Conservation (phyloP, 768 basidiomycete species). For the Paxillus involutus region DNA sequence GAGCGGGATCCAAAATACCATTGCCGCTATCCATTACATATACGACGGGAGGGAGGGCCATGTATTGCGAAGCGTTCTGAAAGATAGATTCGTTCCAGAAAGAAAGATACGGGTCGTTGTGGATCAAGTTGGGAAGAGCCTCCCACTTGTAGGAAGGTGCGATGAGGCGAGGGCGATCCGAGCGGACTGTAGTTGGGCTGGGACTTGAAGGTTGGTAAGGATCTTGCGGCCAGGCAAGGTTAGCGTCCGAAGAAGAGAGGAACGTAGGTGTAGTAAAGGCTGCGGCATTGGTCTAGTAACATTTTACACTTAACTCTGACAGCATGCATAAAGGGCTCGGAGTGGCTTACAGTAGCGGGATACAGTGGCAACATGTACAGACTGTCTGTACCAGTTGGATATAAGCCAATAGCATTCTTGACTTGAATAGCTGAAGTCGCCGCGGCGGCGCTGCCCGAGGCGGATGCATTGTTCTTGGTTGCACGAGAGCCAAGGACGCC, state of each 20-base stretch:
- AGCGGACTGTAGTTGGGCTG: slow-evolving; percentile 55
- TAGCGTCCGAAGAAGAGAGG: slow-evolving; percentile 47
- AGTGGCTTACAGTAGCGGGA: slow-evolving; percentile 75
- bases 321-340: neutral
- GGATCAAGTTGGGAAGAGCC: slow-evolving; percentile 74
- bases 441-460: slow-evolving; percentile 35
- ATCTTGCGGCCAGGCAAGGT: slow-evolving; percentile 78
- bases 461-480: slow-evolving; percentile 34
- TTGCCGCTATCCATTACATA: slow-evolving; percentile 82
- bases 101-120: slow-evolving; percentile 79
- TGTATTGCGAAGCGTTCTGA: slow-evolving; percentile 79
- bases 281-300: slow-evolving; percentile 67
- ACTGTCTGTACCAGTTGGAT: slow-evolving; percentile 77
- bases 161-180: slow-evolving; percentile 87
- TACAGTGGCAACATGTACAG: slow-evolving; percentile 82
- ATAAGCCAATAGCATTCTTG: slow-evolving; percentile 62
- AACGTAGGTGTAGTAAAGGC: slow-evolving; percentile 75
- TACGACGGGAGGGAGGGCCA: slow-evolving; percentile 54
- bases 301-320: slow-evolving; percentile 2
- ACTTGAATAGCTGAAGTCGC: slow-evolving; percentile 57
- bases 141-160: slow-evolving; percentile 93
- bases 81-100: slow-evolving; percentile 93
- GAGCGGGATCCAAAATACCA: slow-evolving; percentile 89
- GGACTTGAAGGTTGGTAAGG: slow-evolving; percentile 68
- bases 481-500: slow-evolving; percentile 75